A percentile compares a stretch with the other conserved stretches of the same genome.
Evolutionary conservation across 2,329 filamentous ascomycete genomes (phyloP).

Genomic region (Lasiodiplodia sp.): DNA sequence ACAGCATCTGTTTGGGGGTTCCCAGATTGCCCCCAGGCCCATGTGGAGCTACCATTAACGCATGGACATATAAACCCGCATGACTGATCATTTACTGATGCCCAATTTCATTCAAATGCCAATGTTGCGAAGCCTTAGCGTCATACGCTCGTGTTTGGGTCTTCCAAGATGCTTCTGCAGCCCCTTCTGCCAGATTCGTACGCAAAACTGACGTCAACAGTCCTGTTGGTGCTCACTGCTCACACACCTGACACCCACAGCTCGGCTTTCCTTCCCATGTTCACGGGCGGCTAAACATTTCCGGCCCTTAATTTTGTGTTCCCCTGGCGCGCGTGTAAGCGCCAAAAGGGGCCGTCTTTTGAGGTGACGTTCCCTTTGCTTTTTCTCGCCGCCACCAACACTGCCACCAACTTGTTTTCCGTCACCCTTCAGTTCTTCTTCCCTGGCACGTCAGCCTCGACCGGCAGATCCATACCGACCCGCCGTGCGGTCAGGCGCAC

Average conservation of each 20-base stretch:
- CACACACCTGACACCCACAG: background rate
- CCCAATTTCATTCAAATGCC: background rate
- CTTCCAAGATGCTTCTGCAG: background rate
- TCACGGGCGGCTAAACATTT: background rate
- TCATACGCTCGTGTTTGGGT: background rate
- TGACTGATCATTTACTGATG: background rate
- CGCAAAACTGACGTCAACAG: constrained; percentile 17
- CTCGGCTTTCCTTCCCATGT: background rate
- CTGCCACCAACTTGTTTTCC: background rate
- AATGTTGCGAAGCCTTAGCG: background rate
- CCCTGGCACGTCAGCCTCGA: background rate
- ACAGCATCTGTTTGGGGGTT: background rate
- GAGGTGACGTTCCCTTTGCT: background rate
- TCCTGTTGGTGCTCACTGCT: background rate
- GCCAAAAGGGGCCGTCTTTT: background rate
- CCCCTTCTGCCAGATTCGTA: background rate
- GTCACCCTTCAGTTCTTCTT: background rate
- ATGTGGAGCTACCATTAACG: background rate
- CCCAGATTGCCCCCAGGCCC: background rate
- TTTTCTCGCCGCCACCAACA: background rate
- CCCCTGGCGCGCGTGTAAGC: background rate
- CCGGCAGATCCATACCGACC: constrained; percentile 88
- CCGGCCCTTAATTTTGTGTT: background rate
- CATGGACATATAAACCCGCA: background rate
- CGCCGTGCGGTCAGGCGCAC: constrained; percentile 82